Percentiles rank a stretch among this genome's conserved stretches.
Evolutionary conservation across 257 asterid species (phyloP).

Genomic region (Solanum rostratum): DNA sequence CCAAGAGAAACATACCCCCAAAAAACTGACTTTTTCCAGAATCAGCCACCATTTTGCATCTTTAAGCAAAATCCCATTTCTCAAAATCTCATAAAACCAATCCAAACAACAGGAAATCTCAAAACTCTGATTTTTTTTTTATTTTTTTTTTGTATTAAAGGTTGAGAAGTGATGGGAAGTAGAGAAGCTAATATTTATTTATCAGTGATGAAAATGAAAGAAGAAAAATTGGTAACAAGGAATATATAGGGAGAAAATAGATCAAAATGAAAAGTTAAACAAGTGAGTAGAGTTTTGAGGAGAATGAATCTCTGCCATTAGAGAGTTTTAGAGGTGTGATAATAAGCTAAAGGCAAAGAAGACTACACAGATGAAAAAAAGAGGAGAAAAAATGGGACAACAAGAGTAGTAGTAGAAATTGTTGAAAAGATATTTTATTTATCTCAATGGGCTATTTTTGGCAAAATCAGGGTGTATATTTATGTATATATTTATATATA

Average conservation of each 20-base stretch:
- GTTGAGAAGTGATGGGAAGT: neutral
- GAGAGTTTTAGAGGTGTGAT: neutral
- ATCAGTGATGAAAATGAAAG: neutral
- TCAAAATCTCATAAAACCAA: neutral
- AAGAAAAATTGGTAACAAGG: neutral
- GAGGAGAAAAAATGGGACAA: neutral
- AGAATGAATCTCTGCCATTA: neutral
- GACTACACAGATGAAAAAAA: neutral
- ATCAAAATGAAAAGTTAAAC: neutral
- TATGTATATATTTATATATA: neutral
- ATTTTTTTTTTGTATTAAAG: neutral
- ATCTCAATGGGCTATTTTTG: neutral
- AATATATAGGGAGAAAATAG: neutral
- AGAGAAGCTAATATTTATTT: neutral
- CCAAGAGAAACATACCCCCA: slow-evolving; percentile 24
- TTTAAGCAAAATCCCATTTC: slow-evolving; percentile 28
- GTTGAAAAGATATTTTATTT: neutral
- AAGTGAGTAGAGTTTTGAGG: neutral
- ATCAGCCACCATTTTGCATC: slow-evolving; percentile 24
- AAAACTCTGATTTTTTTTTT: neutral
- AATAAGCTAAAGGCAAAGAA: neutral
- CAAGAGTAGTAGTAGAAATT: neutral
- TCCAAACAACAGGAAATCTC: neutral
- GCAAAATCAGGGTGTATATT: neutral
- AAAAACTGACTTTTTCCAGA: slow-evolving; percentile 31